Percentiles rank a stretch among this genome's conserved stretches.
Evolutionary conservation across 1,284 basidiomycete species (phyloP).

Genomic region (Sporisorium graminicola): DNA sequence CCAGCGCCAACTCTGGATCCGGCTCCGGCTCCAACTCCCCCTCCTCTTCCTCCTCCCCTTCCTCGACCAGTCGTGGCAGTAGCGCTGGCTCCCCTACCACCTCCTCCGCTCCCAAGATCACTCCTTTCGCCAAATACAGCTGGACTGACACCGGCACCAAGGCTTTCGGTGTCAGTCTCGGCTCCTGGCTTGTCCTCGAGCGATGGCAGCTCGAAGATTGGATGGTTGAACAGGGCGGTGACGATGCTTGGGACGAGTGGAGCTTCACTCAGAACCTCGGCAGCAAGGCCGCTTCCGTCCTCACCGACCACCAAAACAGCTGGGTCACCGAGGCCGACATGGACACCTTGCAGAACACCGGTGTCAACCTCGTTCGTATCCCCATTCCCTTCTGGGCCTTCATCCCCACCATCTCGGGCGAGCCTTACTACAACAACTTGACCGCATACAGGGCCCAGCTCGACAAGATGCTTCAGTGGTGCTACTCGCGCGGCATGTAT

Average conservation of each 20-base stretch:
- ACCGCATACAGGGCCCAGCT: conserved; percentile 58
- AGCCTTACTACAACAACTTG: conserved; percentile 56
- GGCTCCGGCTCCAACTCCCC: conserved; percentile 6
- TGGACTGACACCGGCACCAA: conserved; percentile 65
- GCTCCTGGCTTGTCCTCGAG: conserved; percentile 67
- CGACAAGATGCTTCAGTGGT: conserved; percentile 61
- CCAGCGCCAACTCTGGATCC: conserved; percentile 12
- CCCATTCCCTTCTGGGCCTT: conserved; percentile 70
- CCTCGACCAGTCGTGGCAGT: conserved; percentile 1
- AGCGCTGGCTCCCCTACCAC: conserved; percentile 15
- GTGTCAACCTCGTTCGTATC: conserved; percentile 70
- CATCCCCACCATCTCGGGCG: conserved; percentile 54
- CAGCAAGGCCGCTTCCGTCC: conserved; percentile 39
- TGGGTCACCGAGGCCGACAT: conserved; percentile 71
- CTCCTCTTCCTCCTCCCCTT: conserved; percentile 4
- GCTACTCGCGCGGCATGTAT: conserved; percentile 70
- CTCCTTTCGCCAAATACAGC: conserved; percentile 61
- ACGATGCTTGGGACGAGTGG: conserved; percentile 70
- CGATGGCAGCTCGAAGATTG: conserved; percentile 71
- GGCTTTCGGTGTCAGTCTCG: conserved; percentile 65
- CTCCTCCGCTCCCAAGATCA: conserved; percentile 32
- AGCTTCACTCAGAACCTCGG: conserved; percentile 64
- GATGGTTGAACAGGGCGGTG: conserved; percentile 67
- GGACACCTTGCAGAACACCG: conserved; percentile 61
- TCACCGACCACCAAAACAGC: conserved; percentile 68